A percentile compares a stretch with the other conserved stretches of the same genome.
Evolutionary conservation across 257 asterid species (phyloP).

Genomic region (Penstemon davidsonii): DNA sequence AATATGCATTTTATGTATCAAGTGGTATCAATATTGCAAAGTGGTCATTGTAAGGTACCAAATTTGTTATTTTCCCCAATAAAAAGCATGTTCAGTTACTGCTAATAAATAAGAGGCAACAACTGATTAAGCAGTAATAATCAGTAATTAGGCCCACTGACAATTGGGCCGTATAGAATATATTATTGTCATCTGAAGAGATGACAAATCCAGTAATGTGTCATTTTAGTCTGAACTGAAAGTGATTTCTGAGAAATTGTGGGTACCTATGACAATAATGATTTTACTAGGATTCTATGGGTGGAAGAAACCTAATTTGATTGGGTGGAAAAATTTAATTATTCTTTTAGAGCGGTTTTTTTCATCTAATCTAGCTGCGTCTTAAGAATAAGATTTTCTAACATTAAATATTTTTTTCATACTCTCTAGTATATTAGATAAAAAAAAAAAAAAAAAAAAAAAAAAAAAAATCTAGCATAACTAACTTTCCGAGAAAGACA

Average conservation of each 20-base stretch:
- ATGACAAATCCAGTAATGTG: slow-evolving; percentile 29
- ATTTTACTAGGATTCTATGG: not conserved
- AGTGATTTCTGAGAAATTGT: not conserved
- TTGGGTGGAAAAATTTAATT: too few species aligned
- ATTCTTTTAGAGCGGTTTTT: too few species aligned
- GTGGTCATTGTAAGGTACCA: too few species aligned
- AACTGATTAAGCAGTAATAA: slow-evolving; percentile 12
- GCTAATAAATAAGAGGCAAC: not conserved
- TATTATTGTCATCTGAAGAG: slow-evolving; percentile 29
- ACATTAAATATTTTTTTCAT: too few species aligned
- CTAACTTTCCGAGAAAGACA: too few species aligned
- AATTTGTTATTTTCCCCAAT: slow-evolving; percentile 14
- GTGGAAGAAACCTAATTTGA: not conserved
- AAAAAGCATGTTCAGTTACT: slow-evolving; percentile 32
- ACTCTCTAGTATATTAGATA: too few species aligned
- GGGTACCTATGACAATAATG: too few species aligned
- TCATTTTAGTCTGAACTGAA: slow-evolving; percentile 23
- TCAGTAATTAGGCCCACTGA: slow-evolving; percentile 33
- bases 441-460: too few species aligned
- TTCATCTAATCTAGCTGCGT: too few species aligned
- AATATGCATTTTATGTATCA: slow-evolving; percentile 33
- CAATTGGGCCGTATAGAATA: slow-evolving; percentile 19
- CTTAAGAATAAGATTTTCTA: too few species aligned
- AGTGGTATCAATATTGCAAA: not conserved
- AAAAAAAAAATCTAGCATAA: too few species aligned